Conservation (phyloP, 1,284 basidiomycete species). For the Fomitopsis betulina region DNA sequence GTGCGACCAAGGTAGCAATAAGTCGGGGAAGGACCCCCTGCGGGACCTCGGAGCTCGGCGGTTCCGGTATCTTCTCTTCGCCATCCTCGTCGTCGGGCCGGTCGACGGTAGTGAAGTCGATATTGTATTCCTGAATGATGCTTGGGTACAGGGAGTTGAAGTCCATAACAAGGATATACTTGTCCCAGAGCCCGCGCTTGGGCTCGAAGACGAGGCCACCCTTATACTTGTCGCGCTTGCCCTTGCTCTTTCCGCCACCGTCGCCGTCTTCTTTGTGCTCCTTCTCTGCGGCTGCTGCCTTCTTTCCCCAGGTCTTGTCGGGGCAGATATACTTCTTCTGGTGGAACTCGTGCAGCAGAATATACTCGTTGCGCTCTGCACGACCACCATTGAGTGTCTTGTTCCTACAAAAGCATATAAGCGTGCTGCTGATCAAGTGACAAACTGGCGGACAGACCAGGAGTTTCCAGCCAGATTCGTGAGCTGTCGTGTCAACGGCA, state of each 20-base stretch:
- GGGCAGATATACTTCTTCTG: slow-evolving; percentile 94
- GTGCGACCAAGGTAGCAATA: slow-evolving; percentile 90
- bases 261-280: slow-evolving; percentile 62
- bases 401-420: slow-evolving; percentile 56
- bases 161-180: slow-evolving; percentile 98
- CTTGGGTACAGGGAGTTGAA: slow-evolving; percentile 99
- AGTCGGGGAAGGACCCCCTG: slow-evolving; percentile 94
- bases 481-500: slow-evolving; percentile 88
- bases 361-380: slow-evolving; percentile 98
- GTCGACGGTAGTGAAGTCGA: slow-evolving; percentile 97
- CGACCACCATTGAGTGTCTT: slow-evolving; percentile 94
- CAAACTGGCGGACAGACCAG: slow-evolving; percentile 56
- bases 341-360: slow-evolving; percentile 97
- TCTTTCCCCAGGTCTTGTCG: slow-evolving; percentile 88
- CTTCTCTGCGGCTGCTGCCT: slow-evolving; percentile 50
- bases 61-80: slow-evolving; percentile 86
- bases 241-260: slow-evolving; percentile 52
- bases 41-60: slow-evolving; percentile 67
- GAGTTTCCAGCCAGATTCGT: slow-evolving; percentile 98
- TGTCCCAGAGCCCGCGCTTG: slow-evolving; percentile 95
- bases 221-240: slow-evolving; percentile 95
- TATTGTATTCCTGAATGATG: slow-evolving; percentile 99
- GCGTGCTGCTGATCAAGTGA: neutral
- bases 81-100: slow-evolving; percentile 62
- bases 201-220: slow-evolving; percentile 98